Conservation (phyloP, 805 yeast species). For the Candida awuae region DNA sequence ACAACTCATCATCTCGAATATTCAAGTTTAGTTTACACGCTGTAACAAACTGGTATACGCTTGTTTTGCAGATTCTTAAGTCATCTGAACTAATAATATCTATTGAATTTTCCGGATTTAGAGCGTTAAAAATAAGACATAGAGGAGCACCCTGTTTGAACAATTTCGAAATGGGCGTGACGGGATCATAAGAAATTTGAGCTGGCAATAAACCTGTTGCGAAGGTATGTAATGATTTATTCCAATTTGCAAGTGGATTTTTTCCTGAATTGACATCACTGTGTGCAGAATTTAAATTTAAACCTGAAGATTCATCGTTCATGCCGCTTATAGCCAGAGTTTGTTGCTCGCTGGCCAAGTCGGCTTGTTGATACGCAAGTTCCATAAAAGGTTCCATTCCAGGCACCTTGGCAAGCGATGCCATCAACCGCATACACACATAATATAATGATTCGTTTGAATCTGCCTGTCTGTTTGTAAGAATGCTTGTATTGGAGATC, state of each 20-base stretch:
- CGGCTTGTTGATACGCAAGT: conserved; percentile 58
- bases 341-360: conserved; percentile 64
- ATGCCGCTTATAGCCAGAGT: conserved; percentile 28
- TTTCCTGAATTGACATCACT: neutral
- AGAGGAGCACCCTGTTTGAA: conserved; percentile 91
- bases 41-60: conserved; percentile 80
- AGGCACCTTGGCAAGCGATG: conserved; percentile 48
- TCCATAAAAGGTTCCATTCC: conserved; percentile 63
- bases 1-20: conserved; percentile 72
- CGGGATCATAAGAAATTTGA: conserved; percentile 77
- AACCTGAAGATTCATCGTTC: neutral
- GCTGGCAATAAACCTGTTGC: conserved; percentile 75
- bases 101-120: conserved; percentile 42
- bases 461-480: conserved; percentile 57
- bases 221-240: conserved; percentile 46
- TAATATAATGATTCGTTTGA: conserved; percentile 64
- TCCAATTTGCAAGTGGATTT: conserved; percentile 21
- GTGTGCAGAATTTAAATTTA: neutral
- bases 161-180: conserved; percentile 79
- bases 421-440: conserved; percentile 50
- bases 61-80: conserved; percentile 73
- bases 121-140: conserved; percentile 72
- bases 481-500: conserved; percentile 31
- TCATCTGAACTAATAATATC: conserved; percentile 71
- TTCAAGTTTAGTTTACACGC: conserved; percentile 75